Evolutionary conservation across 202 grass and related monocot species (phyloP).

Genomic region (Brachypodium distachyon): DNA sequence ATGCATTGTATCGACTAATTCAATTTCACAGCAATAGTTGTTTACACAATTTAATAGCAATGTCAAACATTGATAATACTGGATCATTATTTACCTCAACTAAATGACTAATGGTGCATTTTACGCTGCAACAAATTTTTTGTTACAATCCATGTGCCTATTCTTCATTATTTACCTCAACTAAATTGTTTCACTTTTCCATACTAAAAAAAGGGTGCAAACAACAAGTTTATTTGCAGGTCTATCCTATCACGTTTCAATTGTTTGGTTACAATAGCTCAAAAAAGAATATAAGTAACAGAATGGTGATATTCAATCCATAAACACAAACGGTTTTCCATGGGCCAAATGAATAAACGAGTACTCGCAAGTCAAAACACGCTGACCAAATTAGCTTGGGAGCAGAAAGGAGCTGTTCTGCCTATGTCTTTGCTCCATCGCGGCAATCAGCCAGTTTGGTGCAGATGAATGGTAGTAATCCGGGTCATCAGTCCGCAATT

Average conservation of each 20-base stretch:
- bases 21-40: too few species aligned
- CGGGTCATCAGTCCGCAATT: not conserved
- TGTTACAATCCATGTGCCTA: too few species aligned
- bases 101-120: too few species aligned
- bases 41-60: not conserved
- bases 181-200: too few species aligned
- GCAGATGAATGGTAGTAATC: not conserved
- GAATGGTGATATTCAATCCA: not conserved
- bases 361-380: constrained; percentile 6
- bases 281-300: not conserved
- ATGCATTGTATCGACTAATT: too few species aligned
- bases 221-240: too few species aligned
- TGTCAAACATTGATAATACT: not conserved
- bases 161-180: too few species aligned
- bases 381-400: not conserved
- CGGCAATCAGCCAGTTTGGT: not conserved
- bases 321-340: not conserved
- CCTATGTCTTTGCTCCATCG: not conserved
- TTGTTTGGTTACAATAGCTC: not conserved
- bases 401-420: not conserved
- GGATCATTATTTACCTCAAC: too few species aligned
- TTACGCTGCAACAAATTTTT: too few species aligned
- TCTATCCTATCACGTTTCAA: not conserved
- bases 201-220: too few species aligned
- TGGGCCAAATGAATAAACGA: not conserved